Conservation (phyloP, 768 basidiomycete genomes). For the Serendipita sp. region DNA sequence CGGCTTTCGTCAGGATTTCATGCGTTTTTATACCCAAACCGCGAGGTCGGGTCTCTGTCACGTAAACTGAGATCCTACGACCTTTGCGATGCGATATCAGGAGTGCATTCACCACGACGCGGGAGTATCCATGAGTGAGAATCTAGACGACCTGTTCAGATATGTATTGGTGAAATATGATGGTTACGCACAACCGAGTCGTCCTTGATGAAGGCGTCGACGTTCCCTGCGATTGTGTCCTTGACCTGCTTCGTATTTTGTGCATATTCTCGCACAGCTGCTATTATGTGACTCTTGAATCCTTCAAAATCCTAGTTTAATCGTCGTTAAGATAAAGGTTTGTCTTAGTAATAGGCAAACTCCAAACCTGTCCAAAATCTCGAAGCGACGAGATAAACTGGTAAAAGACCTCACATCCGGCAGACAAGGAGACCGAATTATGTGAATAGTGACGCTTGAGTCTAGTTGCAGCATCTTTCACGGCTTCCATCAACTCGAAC, state of each 20-base stretch:
- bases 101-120: slow-evolving; percentile 88
- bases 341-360: slow-evolving; percentile 4
- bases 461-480: slow-evolving; percentile 55
- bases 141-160: slow-evolving; percentile 37
- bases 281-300: slow-evolving; percentile 68
- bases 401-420: slow-evolving; percentile 84
- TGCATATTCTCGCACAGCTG: slow-evolving; percentile 64
- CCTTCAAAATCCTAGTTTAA: slow-evolving; percentile 54
- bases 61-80: slow-evolving; percentile 93
- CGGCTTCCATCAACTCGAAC: slow-evolving; percentile 77
- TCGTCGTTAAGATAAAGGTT: slow-evolving; percentile 10
- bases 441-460: slow-evolving; percentile 40
- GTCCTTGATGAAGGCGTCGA: slow-evolving; percentile 88
- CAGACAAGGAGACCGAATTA: slow-evolving; percentile 70
- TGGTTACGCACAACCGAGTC: slow-evolving; percentile 56
- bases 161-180: slow-evolving; percentile 10
- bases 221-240: slow-evolving; percentile 72
- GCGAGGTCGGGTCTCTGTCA: slow-evolving; percentile 87
- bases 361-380: slow-evolving; percentile 9
- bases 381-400: slow-evolving; percentile 54
- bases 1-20: slow-evolving; percentile 68
- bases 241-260: slow-evolving; percentile 71
- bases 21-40: slow-evolving; percentile 86
- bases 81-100: slow-evolving; percentile 68
- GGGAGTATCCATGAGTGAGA: slow-evolving; percentile 90